phyloP scores from a whole-genome alignment of 2,329 filamentous ascomycete genomes.

The Metarhizium sp. region DNA sequence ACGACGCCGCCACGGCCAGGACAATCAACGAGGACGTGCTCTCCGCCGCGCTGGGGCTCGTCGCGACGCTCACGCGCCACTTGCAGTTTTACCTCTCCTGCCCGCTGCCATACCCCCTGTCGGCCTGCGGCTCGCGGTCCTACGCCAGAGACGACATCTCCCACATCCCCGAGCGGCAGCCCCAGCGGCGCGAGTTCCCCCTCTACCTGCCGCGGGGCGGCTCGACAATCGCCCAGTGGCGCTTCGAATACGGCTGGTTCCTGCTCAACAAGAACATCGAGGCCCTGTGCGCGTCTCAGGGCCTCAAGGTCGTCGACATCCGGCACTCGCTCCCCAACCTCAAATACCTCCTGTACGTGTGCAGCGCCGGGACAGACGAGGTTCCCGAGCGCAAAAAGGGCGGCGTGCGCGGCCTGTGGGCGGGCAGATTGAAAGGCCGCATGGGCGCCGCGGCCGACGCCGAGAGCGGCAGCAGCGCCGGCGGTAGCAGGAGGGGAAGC shows the following conservation, averaged over 20 bases:
- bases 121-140: conserved; percentile 62
- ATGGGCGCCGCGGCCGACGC: conserved; percentile 20
- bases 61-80: conserved; percentile 63
- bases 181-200: conserved; percentile 62
- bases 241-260: conserved; percentile 94
- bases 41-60: conserved; percentile 73
- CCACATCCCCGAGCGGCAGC: conserved; percentile 35
- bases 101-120: conserved; percentile 72
- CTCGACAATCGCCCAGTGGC: conserved; percentile 64
- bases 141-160: conserved; percentile 69
- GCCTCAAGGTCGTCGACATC: conserved; percentile 76
- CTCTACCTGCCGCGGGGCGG: conserved; percentile 57
- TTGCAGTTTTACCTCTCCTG: conserved; percentile 76
- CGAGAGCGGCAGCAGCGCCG: conserved; percentile 28
- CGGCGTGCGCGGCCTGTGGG: conserved; percentile 50
- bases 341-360: conserved; percentile 84
- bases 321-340: conserved; percentile 88
- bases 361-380: conserved; percentile 65
- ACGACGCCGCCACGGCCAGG: conserved; percentile 41
- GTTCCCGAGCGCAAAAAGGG: conserved; percentile 52
- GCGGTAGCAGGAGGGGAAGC: conserved; percentile 33
- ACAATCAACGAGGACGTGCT: conserved; percentile 57
- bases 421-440: conserved; percentile 33
- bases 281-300: conserved; percentile 51
- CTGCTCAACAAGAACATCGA: conserved; percentile 96